Evolutionary conservation across 1,139 yeast species (phyloP), one percentile per base, ranked within the genome.

Genomic region (Pichia sp.): DNA sequence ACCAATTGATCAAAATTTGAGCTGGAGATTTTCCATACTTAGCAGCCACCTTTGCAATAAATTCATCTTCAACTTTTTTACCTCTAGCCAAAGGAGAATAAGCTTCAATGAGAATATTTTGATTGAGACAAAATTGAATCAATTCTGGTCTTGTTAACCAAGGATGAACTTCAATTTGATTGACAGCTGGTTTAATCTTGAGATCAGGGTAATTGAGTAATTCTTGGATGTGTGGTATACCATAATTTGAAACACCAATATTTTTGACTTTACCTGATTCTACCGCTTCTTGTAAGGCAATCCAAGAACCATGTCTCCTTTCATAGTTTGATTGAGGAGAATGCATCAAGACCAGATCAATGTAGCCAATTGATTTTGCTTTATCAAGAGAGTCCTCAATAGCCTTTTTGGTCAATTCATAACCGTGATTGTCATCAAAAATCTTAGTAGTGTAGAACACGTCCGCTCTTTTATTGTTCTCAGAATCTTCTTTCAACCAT

Each of bases 11-110:
- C 42, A 72, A 53, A 21, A 71, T 60, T 47, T 71, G 72, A 22
- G 70, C 74, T 4, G 68, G 62, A 3, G 66, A 47, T 37, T 61
- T 62, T n/a, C 54, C 51, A 42, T 68, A 64, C 50, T 64, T 64
- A 35, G 60, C 49, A 26, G 70, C 71, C 33, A 71, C 44, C 14
- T 43, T 59, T 34, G 59, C 14, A 43, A 79, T 53, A 35, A 64
- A 69, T 4, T 78, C 74, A 49, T 77, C 81, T 40, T 67, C 60
- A 22, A 77, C 56, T 51, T 64, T 68, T 31, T 48, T 46, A 14
- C 71, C 78, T 47, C 62, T 68, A 2, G 77, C 72, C 53, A 74
- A 63, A 14, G 83, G 82, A 28, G 75, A 64, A 54, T 72, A 76
- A 0, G 82, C 82, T 52, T 74, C 79, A 11, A 67, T 54, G 15